Evolutionary conservation across 495 filamentous ascomycete species (phyloP), one percentile per base, ranked within the genome.

Genomic region (Podospora fimiseda): DNA sequence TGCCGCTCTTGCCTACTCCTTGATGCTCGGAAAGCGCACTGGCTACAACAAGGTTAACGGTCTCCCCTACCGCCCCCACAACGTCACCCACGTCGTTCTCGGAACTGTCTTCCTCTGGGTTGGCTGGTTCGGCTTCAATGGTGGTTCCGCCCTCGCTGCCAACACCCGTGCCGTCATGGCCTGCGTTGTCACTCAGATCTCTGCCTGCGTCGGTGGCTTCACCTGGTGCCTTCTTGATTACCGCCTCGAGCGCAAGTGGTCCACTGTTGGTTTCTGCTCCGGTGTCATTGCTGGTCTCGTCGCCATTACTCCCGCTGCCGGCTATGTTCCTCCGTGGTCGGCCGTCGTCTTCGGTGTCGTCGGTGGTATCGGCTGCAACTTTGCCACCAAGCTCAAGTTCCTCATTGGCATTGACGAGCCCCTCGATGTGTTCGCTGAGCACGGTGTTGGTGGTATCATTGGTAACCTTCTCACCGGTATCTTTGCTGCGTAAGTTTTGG

Each of bases 91-190:
- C 68, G 89, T 98, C 57, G 92, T 96, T 30, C 83, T 98, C 42
- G 93, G 93, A 3, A 98, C 93, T 11, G 90, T 96, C 46, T 96
- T 98, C 77, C 85, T 98, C 41, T 98, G 93, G 93, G 90, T 97
- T 43, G 93, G 93, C 22, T 98, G 93, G 93, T 96, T 96, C 65
- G 93, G 93, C 46, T 98, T 98, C 81, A 98, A 98, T 64, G 93
- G 88, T 48, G 93, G 93, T 53, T 89, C 84, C 19, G 93, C 92
- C n/a, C 78, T 95, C 37, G 78, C 82, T 39, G 91, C 90, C 55
- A 96, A 95, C 71, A 70, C 95, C 70, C 86, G 93, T 60, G 83
- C 93, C 50, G 80, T 88, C 61, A 86, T 89, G 84, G 86, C 86
- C 41, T 80, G 77, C 40, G 68, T 87, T 9, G 79, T 86, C n/a